Evolutionary conservation across 192 early-diverging fungal species (phyloP), one percentile per base, ranked within the genome.

Genomic region (Backusella luteola): DNA sequence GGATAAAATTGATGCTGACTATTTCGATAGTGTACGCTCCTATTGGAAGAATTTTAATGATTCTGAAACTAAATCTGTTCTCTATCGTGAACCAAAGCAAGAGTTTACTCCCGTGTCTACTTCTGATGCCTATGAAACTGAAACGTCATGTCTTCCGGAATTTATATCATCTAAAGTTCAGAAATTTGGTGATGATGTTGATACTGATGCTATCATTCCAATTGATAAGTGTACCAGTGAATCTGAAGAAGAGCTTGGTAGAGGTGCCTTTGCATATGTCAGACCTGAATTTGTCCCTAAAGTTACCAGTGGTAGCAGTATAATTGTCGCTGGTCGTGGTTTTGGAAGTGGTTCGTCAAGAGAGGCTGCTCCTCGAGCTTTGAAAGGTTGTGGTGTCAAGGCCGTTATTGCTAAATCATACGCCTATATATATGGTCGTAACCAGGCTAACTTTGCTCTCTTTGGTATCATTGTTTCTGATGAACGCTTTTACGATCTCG

Each of bases 391-490:
- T 26, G 84, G 84, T 34, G 77, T 94, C 71, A 89, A 94, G 85
- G 92, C 53, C 23, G 92, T 94, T 32, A 93, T 94, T 75, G 93
- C 93, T 44, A 94, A 92, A 83, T 92, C 91, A 38, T 94, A 89
- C 77, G 91, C 93, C 0, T 94, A 92, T 77, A 94, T 94, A 80
- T 94, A 94, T 80, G 87, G 88, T 68, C 89, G 93, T 81, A 94
- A 94, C 88, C 93, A 94, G 86, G 88, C 90, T 79, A 94, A 94
- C 83, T 90, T 92, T 89, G 90, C 90, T n/a, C 87, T 94, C 14
- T 86, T 93, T 67, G 93, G 93, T 74, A 89, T 94, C 63, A 87
- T 89, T 32, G 83, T 94, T 67, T 87, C 84, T 53, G 90, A 94
- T 78, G 91, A 93, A 17, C 83, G 88, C 41, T 94, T 94, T 85